Evolutionary conservation across 2,329 filamentous ascomycete species (phyloP).

Genomic region (Colletotrichum karsti): DNA sequence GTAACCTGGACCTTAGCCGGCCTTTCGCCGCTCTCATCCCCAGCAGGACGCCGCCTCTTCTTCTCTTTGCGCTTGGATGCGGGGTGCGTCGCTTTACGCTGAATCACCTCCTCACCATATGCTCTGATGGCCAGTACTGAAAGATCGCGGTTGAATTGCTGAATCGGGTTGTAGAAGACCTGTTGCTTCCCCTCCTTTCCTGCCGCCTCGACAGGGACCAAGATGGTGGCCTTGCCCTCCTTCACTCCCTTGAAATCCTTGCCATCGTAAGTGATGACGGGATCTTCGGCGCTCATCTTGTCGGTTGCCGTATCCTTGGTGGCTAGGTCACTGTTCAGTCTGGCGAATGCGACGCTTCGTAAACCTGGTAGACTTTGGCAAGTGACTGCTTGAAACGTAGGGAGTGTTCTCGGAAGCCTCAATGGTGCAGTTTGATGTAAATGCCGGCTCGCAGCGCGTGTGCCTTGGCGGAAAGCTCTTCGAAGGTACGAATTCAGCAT

Average conservation of each 20-base stretch:
- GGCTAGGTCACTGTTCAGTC: slow-evolving; percentile 1
- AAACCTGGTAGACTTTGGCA: not conserved
- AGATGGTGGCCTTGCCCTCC: slow-evolving; percentile 66
- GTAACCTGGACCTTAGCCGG: slow-evolving; percentile 38
- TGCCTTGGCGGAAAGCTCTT: slow-evolving; percentile 11
- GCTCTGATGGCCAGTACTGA: slow-evolving; percentile 92
- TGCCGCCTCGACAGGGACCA: slow-evolving; percentile 55
- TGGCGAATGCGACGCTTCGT: not conserved
- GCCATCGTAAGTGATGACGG: slow-evolving; percentile 49
- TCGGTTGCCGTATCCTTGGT: slow-evolving; percentile 13
- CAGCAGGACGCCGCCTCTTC: slow-evolving; percentile 51
- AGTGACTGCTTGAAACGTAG: not conserved
- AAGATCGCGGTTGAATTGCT: slow-evolving; percentile 97
- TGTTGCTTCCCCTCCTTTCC: slow-evolving; percentile 65
- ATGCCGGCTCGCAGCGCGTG: slow-evolving; percentile 11
- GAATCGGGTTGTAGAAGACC: slow-evolving; percentile 99
- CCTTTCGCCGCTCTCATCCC: slow-evolving; percentile 57
- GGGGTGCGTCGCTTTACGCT: slow-evolving; percentile 51
- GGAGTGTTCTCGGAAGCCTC: not conserved
- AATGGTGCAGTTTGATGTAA: not conserved
- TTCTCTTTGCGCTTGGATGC: slow-evolving; percentile 38
- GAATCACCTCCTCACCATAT: slow-evolving; percentile 75
- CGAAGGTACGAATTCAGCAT: slow-evolving; percentile 12
- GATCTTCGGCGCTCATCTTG: slow-evolving; percentile 39
- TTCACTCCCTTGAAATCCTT: slow-evolving; percentile 60